Percentiles rank a stretch among this genome's conserved stretches.
phyloP scores from a whole-genome alignment of 1,284 basidiomycete genomes.

The Coniferiporia weirii region DNA sequence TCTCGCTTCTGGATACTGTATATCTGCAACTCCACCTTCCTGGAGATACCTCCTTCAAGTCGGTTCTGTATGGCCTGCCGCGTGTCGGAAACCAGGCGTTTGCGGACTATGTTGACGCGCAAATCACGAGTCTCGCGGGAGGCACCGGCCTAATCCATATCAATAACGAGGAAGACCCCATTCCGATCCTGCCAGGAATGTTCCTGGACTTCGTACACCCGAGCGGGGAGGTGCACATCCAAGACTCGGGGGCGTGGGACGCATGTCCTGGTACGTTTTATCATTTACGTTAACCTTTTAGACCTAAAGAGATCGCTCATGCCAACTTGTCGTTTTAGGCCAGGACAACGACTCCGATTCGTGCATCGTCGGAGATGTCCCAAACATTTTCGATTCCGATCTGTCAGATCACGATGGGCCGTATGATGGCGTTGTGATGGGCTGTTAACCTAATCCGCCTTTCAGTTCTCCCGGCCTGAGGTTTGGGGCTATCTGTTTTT shows the following conservation, averaged over 20 bases:
- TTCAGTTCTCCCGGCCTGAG: too few relatives aligned
- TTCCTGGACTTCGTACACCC: constrained; percentile 28
- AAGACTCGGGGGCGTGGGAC: constrained; percentile 20
- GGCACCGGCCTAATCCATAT: constrained; percentile 36
- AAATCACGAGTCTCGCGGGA: constrained; percentile 24
- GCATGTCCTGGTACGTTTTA: constrained; percentile 22
- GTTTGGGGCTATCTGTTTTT: too few relatives aligned
- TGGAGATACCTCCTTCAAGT: constrained; percentile 26
- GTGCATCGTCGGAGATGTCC: constrained; percentile 19
- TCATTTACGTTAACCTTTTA: neutral
- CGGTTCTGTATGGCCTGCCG: constrained; percentile 50
- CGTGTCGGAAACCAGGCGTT: constrained; percentile 61
- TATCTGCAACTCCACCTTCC: constrained; percentile 35
- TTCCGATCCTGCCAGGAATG: constrained; percentile 29
- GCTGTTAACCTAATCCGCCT: constrained; percentile 20
- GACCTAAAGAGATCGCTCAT: neutral
- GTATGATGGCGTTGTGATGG: constrained; percentile 22
- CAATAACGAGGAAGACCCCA: constrained; percentile 30
- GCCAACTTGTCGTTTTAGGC: constrained; percentile 1
- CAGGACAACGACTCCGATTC: constrained; percentile 18
- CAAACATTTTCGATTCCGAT: constrained; percentile 18
- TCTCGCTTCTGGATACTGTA: constrained; percentile 43
- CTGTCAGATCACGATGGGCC: constrained; percentile 21
- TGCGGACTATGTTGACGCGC: constrained; percentile 50
- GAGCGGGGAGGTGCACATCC: constrained; percentile 29